Conservation (phyloP, 2,329 filamentous ascomycete genomes). For the Trichoderma lentiforme region DNA sequence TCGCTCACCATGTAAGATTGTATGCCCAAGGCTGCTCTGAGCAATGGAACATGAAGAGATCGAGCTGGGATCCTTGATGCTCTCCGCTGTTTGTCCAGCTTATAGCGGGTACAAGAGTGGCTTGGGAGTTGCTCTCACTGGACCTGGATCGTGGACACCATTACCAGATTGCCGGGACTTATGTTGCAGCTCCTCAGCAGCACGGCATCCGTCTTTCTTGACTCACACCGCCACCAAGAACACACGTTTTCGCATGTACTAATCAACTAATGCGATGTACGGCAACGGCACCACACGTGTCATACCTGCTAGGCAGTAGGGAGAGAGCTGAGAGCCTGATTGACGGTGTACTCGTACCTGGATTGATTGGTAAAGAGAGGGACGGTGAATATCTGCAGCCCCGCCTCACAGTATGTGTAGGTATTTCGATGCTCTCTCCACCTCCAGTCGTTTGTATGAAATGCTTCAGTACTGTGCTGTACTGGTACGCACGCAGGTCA, state of each 20-base stretch:
- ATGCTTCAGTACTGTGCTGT: neutral
- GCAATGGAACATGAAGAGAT: neutral
- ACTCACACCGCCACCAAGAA: constrained; percentile 11
- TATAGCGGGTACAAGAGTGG: constrained; percentile 3
- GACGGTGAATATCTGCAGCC: neutral
- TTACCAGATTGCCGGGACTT: constrained; percentile 20
- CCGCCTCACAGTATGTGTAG: constrained; percentile 10
- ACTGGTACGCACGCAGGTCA: neutral
- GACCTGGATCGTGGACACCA: constrained; percentile 16
- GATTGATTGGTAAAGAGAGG: neutral
- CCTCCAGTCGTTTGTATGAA: neutral
- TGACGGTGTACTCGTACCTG: neutral
- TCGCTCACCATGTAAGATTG: neutral
- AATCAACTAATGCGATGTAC: neutral
- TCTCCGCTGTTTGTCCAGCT: neutral
- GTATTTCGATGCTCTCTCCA: neutral
- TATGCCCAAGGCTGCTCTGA: neutral
- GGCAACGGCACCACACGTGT: neutral
- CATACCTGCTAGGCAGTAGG: neutral
- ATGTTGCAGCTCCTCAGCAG: constrained; percentile 18
- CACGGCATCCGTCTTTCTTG: constrained; percentile 6
- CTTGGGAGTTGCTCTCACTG: neutral
- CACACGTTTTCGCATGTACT: neutral
- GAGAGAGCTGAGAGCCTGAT: neutral
- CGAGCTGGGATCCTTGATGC: neutral